A percentile compares a stretch with the other conserved stretches of the same genome.
These are phyloP conservation scores for Camellia granthamiana DNA, from an alignment of 148 eudicot species.

Conservation along the genomic window DNA sequence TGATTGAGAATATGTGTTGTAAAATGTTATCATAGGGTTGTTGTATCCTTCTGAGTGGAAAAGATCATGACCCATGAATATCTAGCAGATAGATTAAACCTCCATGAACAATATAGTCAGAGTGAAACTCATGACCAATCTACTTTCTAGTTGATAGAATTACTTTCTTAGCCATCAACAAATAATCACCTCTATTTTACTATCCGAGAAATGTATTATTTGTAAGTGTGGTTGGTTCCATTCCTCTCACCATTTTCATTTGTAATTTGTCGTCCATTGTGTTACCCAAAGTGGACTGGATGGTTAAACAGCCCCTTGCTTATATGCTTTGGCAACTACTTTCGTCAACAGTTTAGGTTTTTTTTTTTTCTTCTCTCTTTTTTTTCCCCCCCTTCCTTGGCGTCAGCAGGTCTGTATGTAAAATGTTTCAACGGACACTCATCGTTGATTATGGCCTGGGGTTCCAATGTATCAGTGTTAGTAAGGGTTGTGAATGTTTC, in stretches of 20 bases:
- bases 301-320: neutral
- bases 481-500: neutral
- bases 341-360: neutral
- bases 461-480: neutral
- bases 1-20: neutral
- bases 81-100: neutral
- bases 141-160: neutral
- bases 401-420: no score
- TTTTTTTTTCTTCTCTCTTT: no score
- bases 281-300: neutral
- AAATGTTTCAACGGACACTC: neutral
- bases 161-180: neutral
- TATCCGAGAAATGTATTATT: neutral
- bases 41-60: neutral
- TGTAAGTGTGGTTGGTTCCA: constrained; percentile 3
- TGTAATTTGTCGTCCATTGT: neutral
- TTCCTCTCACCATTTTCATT: neutral
- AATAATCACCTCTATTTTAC: neutral
- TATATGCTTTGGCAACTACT: neutral
- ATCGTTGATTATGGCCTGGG: neutral
- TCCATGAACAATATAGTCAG: neutral
- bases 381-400: no score
- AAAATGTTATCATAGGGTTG: neutral
- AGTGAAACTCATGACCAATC: neutral
- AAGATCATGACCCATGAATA: neutral